Base-by-base conservation (phyloP, 163 green algal genomes). In the Botryococcus braunii region DNA sequence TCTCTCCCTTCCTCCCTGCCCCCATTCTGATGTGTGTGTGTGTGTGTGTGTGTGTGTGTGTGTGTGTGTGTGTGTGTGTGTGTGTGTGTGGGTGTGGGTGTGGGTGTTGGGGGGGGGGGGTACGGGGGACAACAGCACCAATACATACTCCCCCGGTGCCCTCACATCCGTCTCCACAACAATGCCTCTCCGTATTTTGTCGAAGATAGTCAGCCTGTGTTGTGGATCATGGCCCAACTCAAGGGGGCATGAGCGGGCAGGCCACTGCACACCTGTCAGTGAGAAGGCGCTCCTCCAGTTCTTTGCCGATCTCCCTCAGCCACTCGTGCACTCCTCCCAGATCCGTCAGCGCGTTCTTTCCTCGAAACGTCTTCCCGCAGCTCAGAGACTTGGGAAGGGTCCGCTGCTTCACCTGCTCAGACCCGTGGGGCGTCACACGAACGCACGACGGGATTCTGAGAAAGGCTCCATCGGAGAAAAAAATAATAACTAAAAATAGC, bases 361-460 rank as follows among this genome's bases (percentile, higher is more conserved):
- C 77, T 2, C 71, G 52, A 70, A 94, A 93, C 2, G 86, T 94
- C 66, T 94, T 93, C 39, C 84, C 80, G 66, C 86, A 92, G 57
- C 66, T 73, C 1, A 89, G 56, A 9, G 61, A 77, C 70, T 89
- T 85, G 31, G 86, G 79, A 61, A 84, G 70, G 32, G 75, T 72
- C n/a, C 87, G 76, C 38, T 76, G 71, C 70, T 80, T 76, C 11
- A 94, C 68, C 72, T 77, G 59, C n/a, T n/a, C n/a, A n/a, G n/a
- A n/a, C n/a, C n/a, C n/a, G n/a, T n/a, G n/a, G n/a, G n/a, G n/a
- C n/a, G n/a, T n/a, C n/a, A n/a, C n/a, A n/a, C n/a, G n/a, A n/a
- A n/a, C n/a, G n/a, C n/a, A n/a, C n/a, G n/a, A n/a, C n/a, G n/a
- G n/a, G n/a, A n/a, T n/a, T n/a, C n/a, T n/a, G n/a, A n/a, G n/a